phyloP scores from a whole-genome alignment of 2,329 filamentous ascomycete genomes.

The Trichoderma aggressivum region DNA sequence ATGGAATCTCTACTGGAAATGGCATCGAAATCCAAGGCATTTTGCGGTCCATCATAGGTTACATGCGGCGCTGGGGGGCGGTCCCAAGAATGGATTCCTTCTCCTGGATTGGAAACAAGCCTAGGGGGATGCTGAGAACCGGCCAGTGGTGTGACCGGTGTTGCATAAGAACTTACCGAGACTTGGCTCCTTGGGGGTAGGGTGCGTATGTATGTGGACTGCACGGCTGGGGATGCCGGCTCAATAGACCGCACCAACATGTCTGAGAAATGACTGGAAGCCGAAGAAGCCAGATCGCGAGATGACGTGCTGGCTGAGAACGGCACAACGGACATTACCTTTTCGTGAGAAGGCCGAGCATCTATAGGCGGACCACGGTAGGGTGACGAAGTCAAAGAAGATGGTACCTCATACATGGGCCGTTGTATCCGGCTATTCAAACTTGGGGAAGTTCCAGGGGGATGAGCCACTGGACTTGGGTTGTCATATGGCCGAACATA shows the following conservation, averaged over 20 bases:
- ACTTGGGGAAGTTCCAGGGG: slow-evolving; percentile 23
- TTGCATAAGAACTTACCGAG: slow-evolving; percentile 23
- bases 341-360: slow-evolving; percentile 22
- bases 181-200: slow-evolving; percentile 30
- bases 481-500: slow-evolving; percentile 5
- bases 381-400: slow-evolving; percentile 14
- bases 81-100: slow-evolving; percentile 20
- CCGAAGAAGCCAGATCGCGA: slow-evolving; percentile 27
- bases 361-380: slow-evolving; percentile 3
- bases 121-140: slow-evolving; percentile 24
- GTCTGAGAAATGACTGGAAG: slow-evolving; percentile 34
- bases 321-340: slow-evolving; percentile 28
- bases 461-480: not conserved
- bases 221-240: slow-evolving; percentile 37
- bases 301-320: slow-evolving; percentile 23
- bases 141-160: slow-evolving; percentile 14
- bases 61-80: not conserved
- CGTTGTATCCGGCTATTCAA: slow-evolving; percentile 27
- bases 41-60: not conserved
- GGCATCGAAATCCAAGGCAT: slow-evolving; percentile 1
- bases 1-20: slow-evolving; percentile 12
- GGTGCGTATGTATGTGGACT: slow-evolving; percentile 35
- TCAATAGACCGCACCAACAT: slow-evolving; percentile 48
- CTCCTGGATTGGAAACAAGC: slow-evolving; percentile 24
- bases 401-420: not conserved